Base-by-base conservation (phyloP, 805 yeast genomes). In the Yarrowia deformans region DNA sequence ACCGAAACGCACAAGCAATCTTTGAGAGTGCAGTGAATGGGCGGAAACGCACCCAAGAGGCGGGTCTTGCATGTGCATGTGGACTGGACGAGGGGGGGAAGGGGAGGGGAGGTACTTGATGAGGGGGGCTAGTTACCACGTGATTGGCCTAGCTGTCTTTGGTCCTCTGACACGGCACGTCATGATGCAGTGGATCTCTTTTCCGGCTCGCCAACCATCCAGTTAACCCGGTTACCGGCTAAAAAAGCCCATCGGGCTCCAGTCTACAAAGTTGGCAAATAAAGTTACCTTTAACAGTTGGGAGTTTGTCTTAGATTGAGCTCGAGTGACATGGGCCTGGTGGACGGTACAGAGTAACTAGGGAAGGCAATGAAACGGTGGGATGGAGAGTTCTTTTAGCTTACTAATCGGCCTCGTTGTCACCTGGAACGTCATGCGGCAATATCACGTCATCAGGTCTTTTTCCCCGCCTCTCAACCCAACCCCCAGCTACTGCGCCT, bases 1-100 rank as follows among this genome's bases (percentile, higher is more conserved):
- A 42, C 63, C 63, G 63, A 40, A 56, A 56, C 48, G 63, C 63
- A 56, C 63, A 42, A 56, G 48, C 63, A 56, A 56, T 42, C 48
- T 29, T 35, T 52, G 58, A 16, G 58, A 34, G 43, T 52, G 58
- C 58, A 52, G 58, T 52, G 43, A 52, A 52, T 35, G 58, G 37
- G 35, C 61, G 61, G 61, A n/a, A 55, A 55, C 46, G 61, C 61
- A 39, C 46, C 18, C 42, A 39, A 29, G 35, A 42, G 48, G 48
- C 23, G 35, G 12, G 48, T 42, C 37, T 40, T 56, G 63, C 61
- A 55, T 55, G 61, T 19, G 58, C 58, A 48, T 13, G 32, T 19
- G 50, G 50, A 46, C 8, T 40, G 23, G 23, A 9, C 8, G 7
- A 23, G 46, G 42, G 42, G 42, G 9, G 42, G 42, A 39, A 6